Evolutionary conservation across 106 monocot genomes (phyloP), one percentile per base, ranked within the genome.

Genomic region (Platanthera guangdongensis): DNA sequence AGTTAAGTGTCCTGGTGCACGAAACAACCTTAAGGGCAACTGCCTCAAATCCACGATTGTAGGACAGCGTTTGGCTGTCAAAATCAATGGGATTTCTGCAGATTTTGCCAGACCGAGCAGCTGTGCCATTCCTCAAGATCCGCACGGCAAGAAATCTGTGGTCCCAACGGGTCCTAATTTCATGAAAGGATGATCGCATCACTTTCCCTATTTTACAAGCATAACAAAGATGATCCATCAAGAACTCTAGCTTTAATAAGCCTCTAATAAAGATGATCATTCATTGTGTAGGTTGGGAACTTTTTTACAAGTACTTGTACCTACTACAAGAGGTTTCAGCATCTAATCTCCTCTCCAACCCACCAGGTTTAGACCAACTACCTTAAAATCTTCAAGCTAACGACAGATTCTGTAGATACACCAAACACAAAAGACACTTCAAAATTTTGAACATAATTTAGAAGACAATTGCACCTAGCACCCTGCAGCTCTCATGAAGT

Each of bases 401-500:
- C 4, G 2, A 60, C n/a, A 8, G 59, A 60, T 60, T 60, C 7
- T 1, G 11, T 21, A 60, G 19, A 60, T 39, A 21, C n/a, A 21
- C 3, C 5, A 2, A 0, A 21, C 59, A 60, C 6, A 60, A 60
- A 9, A 9, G 21, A 60, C 21, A 21, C 19, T 39, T 39, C 59
- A 60, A 21, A 21, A 60, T 18, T 39, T 60, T 2, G 59, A 60
- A 9, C 59, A 8, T 7, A 21, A 60, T 60, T 60, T 60, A 60
- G 8, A 60, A 60, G 67, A 39, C 25, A 67, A 67, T 30, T 30
- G 60, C 25, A 60, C 15, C 80, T 67, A 82, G 59, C 86, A 86
- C 30, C 84, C 72, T 8, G 91, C 92, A n/a, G 97, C 97, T 77
- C 89, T 94, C 82, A 94, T 71, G 82, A 99, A 99, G 85, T 99